Conservation (phyloP, 805 yeast genomes). For the Wickerhamomyces canadensis region DNA sequence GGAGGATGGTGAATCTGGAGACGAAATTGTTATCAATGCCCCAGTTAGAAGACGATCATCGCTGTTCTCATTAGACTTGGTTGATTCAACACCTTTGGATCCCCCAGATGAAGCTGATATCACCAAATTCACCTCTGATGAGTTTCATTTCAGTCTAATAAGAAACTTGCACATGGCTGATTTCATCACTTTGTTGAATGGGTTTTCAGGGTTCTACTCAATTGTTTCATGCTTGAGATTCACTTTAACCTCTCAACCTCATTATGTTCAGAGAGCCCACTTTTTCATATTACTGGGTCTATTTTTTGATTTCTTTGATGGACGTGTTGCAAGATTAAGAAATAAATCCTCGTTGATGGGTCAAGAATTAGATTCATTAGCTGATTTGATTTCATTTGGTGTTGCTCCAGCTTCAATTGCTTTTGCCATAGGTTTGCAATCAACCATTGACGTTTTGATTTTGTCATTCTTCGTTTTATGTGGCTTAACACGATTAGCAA, state of each 20-base stretch:
- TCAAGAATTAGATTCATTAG: slow-evolving; percentile 94
- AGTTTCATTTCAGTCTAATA: slow-evolving; percentile 79
- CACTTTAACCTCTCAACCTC: slow-evolving; percentile 61
- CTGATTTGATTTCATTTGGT: slow-evolving; percentile 91
- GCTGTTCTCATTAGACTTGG: slow-evolving; percentile 40
- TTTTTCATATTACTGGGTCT: slow-evolving; percentile 85
- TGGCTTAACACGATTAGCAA: slow-evolving; percentile 89
- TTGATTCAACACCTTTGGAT: slow-evolving; percentile 49
- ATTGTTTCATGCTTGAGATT: slow-evolving; percentile 81
- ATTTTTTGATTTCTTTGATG: slow-evolving; percentile 95
- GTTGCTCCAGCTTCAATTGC: slow-evolving; percentile 95
- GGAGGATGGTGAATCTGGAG: slow-evolving; percentile 2
- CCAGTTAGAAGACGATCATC: slow-evolving; percentile 46
- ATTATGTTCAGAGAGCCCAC: slow-evolving; percentile 82
- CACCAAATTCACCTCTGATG: slow-evolving; percentile 73
- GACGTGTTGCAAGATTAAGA: slow-evolving; percentile 92
- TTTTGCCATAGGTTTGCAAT: slow-evolving; percentile 82
- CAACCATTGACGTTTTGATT: slow-evolving; percentile 73
- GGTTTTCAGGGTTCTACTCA: slow-evolving; percentile 89
- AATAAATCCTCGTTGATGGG: slow-evolving; percentile 92
- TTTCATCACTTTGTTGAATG: slow-evolving; percentile 89
- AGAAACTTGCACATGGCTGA: slow-evolving; percentile 93
- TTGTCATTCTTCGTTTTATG: slow-evolving; percentile 85
- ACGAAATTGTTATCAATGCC: slow-evolving; percentile 17
- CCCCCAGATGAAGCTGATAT: slow-evolving; percentile 77